Conservation (phyloP, 2,329 filamentous ascomycete species). For the Paraphaeosphaeria minitans region DNA sequence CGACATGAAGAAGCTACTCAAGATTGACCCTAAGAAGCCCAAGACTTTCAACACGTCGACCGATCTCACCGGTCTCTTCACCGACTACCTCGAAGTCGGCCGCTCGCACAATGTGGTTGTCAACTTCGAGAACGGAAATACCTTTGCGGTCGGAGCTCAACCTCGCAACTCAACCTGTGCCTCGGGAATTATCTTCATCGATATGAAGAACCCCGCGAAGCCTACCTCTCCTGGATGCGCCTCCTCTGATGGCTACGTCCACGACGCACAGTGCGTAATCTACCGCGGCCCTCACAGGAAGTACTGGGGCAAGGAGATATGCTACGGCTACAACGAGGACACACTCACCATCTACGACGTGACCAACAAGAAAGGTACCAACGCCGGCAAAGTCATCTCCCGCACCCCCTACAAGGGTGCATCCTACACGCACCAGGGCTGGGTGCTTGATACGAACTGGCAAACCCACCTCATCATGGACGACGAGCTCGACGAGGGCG, state of each 20-base stretch:
- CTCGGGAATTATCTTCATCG: slow-evolving; percentile 63
- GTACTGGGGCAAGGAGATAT: slow-evolving; percentile 60
- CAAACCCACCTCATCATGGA: slow-evolving; percentile 46
- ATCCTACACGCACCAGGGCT: slow-evolving; percentile 64
- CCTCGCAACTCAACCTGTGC: slow-evolving; percentile 50
- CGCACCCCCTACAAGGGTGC: slow-evolving; percentile 60
- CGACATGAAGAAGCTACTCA: slow-evolving; percentile 56
- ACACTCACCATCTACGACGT: slow-evolving; percentile 59
- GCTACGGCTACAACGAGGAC: slow-evolving; percentile 63
- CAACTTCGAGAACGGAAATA: slow-evolving; percentile 43
- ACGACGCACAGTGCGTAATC: slow-evolving; percentile 65
- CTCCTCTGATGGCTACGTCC: slow-evolving; percentile 63
- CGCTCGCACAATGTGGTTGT: slow-evolving; percentile 45
- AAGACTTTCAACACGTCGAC: slow-evolving; percentile 35
- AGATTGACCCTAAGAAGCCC: slow-evolving; percentile 39
- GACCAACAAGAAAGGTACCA: slow-evolving; percentile 59
- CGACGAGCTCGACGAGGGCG: slow-evolving; percentile 47
- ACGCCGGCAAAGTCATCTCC: slow-evolving; percentile 62
- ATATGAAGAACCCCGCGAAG: slow-evolving; percentile 57
- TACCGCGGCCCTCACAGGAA: slow-evolving; percentile 59
- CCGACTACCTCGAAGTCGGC: slow-evolving; percentile 23
- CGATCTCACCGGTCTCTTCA: slow-evolving; percentile 39
- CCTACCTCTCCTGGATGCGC: slow-evolving; percentile 58
- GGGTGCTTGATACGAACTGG: slow-evolving; percentile 52
- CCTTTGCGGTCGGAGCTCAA: slow-evolving; percentile 40